Conservation (phyloP, 805 yeast species). For the Priceomyces melissophilus region DNA sequence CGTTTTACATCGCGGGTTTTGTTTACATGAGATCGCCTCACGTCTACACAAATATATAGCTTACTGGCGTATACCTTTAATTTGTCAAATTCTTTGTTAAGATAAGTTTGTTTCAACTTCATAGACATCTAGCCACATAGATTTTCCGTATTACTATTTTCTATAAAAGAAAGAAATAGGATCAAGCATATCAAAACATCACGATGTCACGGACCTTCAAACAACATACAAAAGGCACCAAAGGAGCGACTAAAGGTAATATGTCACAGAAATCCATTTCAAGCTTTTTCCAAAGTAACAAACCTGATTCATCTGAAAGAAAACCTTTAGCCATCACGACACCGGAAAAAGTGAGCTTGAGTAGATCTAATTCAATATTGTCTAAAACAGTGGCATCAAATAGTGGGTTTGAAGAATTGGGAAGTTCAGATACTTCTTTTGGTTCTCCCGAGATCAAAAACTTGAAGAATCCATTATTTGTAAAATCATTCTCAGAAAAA, state of each 20-base stretch:
- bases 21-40: no score
- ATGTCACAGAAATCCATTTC: constrained; percentile 23
- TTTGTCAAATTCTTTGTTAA: background rate
- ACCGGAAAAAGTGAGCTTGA: constrained; percentile 10
- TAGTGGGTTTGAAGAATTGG: constrained; percentile 27
- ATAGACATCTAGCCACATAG: background rate
- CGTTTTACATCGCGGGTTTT: background rate
- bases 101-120: background rate
- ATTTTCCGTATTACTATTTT: background rate
- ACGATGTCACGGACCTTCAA: constrained; percentile 7
- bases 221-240: constrained; percentile 3
- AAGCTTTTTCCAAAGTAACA: constrained; percentile 20
- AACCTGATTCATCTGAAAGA: background rate
- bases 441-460: constrained; percentile 37
- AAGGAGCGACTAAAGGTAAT: background rate
- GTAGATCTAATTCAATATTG: constrained; percentile 20
- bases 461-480: constrained; percentile 31
- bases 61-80: background rate
- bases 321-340: constrained; percentile 5
- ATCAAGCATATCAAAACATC: constrained; percentile 1
- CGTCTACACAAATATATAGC: background rate
- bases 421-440: constrained; percentile 33
- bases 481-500: constrained; percentile 7
- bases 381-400: constrained; percentile 13
- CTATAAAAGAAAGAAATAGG: background rate